Conservation (phyloP, 75 land plant species). For the Cunninghamia lanceolata region DNA sequence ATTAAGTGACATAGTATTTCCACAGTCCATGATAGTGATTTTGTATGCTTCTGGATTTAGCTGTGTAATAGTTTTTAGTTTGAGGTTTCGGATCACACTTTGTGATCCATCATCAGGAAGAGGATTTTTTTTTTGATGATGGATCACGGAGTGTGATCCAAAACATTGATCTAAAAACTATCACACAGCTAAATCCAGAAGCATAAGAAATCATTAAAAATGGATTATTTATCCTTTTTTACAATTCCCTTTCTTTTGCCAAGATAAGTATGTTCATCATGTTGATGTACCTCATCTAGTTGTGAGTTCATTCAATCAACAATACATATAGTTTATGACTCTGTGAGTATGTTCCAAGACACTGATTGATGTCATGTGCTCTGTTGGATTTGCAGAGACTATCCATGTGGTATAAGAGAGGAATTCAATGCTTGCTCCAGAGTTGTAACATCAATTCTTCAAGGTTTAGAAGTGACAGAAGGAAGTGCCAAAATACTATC, state of each 20-base stretch:
- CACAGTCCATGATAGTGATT: too few relatives aligned
- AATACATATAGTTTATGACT: not conserved
- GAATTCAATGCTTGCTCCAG: constrained; percentile 45
- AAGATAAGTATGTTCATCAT: not conserved
- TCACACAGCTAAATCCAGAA: too few relatives aligned
- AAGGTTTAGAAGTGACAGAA: constrained; percentile 10
- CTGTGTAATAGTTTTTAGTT: too few relatives aligned
- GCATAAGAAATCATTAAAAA: not conserved
- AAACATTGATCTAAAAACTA: too few relatives aligned
- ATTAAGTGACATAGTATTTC: not conserved
- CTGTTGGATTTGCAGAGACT: constrained; percentile 30
- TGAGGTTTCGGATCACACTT: too few relatives aligned
- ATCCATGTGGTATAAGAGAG: constrained; percentile 53
- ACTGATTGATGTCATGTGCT: not conserved
- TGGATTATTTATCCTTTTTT: not conserved
- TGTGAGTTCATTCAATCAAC: not conserved
- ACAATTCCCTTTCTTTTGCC: not conserved
- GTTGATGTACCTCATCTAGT: not conserved
- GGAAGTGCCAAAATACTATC: constrained; percentile 22
- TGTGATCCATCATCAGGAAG: too few relatives aligned
- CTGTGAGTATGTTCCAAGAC: not conserved
- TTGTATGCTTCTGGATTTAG: too few relatives aligned
- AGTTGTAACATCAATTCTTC: constrained; percentile 28
- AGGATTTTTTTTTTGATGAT: too few relatives aligned
- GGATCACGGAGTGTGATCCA: too few relatives aligned